Evolutionary conservation across 805 yeast genomes (phyloP).

Genomic region (Phaffomyces opuntiae): DNA sequence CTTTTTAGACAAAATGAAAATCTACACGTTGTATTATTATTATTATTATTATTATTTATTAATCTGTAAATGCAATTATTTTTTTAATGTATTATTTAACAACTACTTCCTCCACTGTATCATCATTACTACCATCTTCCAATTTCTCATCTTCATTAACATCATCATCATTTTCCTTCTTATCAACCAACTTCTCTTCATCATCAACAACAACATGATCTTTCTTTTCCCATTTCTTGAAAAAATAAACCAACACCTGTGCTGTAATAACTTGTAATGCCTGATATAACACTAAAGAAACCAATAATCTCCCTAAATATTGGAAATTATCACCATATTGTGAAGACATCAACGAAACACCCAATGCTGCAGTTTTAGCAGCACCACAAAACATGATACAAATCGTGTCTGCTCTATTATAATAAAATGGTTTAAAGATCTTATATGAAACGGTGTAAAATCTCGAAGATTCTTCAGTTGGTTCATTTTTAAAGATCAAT

Average conservation of each 20-base stretch:
- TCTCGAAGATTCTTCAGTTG: conserved; percentile 37
- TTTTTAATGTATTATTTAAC: neutral
- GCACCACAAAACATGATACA: conserved; percentile 84
- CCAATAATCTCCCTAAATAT: conserved; percentile 63
- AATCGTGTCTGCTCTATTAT: conserved; percentile 64
- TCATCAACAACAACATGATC: conserved; percentile 17
- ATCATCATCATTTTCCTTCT: conserved; percentile 12
- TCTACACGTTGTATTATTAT: too few relatives aligned
- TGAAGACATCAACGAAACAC: conserved; percentile 75
- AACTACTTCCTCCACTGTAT: neutral
- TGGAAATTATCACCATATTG: conserved; percentile 63
- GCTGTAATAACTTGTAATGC: conserved; percentile 84
- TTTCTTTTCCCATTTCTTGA: conserved; percentile 55
- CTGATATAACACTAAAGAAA: conserved; percentile 81
- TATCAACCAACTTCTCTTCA: neutral
- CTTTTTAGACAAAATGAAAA: conserved; percentile 17
- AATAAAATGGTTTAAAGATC: conserved; percentile 55
- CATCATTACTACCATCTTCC: conserved; percentile 5
- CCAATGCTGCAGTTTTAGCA: conserved; percentile 89
- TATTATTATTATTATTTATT: neutral
- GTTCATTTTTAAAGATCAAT: conserved; percentile 37
- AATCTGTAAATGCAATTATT: neutral
- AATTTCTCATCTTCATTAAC: neutral
- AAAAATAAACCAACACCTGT: conserved; percentile 55
- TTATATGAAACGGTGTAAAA: conserved; percentile 36